Evolutionary conservation across 345 rosid genomes (phyloP).

Genomic region (Ricinus communis): DNA sequence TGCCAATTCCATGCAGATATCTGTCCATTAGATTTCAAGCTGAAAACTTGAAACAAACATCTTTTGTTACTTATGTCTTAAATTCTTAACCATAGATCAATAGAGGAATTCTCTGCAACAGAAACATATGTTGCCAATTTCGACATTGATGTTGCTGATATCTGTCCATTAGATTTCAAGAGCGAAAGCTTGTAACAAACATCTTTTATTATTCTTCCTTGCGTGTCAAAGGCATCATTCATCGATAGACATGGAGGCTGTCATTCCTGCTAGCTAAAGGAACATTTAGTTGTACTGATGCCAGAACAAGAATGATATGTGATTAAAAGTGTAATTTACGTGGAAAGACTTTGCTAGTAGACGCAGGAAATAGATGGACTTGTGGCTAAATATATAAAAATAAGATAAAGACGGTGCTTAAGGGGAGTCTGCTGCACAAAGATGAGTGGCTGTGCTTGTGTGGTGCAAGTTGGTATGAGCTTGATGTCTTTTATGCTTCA

Average conservation of each 20-base stretch:
- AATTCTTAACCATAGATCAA: too few relatives aligned
- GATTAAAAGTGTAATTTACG: not conserved
- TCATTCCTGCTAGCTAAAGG: not conserved
- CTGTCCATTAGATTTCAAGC: too few relatives aligned
- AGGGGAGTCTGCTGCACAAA: not conserved
- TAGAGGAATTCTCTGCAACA: too few relatives aligned
- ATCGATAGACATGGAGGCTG: not conserved
- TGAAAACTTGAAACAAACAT: too few relatives aligned
- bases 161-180: too few relatives aligned
- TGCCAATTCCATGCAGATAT: too few relatives aligned
- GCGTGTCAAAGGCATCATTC: not conserved
- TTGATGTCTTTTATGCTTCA: too few relatives aligned
- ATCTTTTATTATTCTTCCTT: not conserved
- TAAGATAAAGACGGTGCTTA: not conserved
- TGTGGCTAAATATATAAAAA: not conserved
- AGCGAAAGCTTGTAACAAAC: not conserved
- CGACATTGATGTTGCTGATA: not conserved
- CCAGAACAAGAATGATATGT: not conserved
- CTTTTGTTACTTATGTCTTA: too few relatives aligned
- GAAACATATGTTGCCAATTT: too few relatives aligned
- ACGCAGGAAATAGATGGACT: not conserved
- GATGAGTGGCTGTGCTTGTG: not conserved
- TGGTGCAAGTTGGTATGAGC: not conserved
- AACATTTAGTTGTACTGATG: not conserved
- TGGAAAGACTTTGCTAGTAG: not conserved